Evolutionary conservation across 352 stramenopile genomes (phyloP).

Genomic region (Bremia lactucae): DNA sequence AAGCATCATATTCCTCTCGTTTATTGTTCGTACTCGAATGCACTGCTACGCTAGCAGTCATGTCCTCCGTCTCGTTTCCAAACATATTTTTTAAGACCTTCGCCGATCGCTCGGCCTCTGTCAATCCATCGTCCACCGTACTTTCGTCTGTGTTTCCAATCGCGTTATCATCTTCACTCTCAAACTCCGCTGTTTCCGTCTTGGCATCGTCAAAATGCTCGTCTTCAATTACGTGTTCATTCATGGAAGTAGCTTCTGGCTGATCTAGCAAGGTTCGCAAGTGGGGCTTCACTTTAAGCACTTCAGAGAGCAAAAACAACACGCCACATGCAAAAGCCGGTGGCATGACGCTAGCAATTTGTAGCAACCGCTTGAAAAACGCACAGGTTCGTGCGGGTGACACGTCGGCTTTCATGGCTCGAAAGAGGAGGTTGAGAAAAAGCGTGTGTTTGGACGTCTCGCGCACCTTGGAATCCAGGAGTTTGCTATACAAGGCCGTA

Average conservation of each 20-base stretch:
- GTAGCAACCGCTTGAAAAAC: conserved; percentile 91
- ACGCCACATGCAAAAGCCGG: conserved; percentile 87
- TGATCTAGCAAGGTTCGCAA: conserved; percentile 65
- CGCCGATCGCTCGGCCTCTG: conserved; percentile 36
- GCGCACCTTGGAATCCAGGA: conserved; percentile 83
- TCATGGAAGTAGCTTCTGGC: conserved; percentile 24
- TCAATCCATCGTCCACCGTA: conserved; percentile 32
- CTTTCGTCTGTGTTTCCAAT: conserved; percentile 16
- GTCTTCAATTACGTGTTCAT: conserved; percentile 19
- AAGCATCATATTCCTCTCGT: conserved; percentile 56
- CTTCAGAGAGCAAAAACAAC: conserved; percentile 93
- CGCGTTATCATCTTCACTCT: conserved; percentile 28
- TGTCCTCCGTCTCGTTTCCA: conserved; percentile 17
- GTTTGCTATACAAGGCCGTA: conserved; percentile 92
- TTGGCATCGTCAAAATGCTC: conserved; percentile 52
- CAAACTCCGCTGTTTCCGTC: conserved; percentile 23
- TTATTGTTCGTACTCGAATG: conserved; percentile 9
- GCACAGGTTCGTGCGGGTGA: conserved; percentile 73
- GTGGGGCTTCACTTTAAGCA: conserved; percentile 80
- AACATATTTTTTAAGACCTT: conserved; percentile 65
- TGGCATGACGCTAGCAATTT: conserved; percentile 71
- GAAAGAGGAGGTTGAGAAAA: conserved; percentile 98
- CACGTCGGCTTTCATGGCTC: conserved; percentile 92
- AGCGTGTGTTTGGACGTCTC: conserved; percentile 92
- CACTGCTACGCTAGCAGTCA: conserved; percentile 21